These are phyloP conservation scores for Linnemannia zychae DNA, from an alignment of 192 early-diverging fungal genomes.

Conservation along the genomic window DNA sequence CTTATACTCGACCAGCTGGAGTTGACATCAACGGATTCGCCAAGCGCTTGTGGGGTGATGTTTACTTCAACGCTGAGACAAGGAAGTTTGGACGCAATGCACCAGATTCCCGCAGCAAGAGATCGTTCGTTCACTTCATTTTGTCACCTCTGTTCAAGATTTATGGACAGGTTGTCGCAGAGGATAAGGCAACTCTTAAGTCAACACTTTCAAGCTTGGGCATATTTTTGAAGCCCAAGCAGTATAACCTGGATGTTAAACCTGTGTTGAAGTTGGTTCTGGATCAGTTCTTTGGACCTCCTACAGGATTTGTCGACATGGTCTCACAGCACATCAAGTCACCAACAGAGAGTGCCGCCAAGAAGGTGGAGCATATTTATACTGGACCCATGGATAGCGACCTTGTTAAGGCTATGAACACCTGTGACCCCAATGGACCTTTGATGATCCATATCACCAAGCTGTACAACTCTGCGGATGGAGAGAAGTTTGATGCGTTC, in stretches of 20 bases:
- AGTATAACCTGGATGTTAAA: slow-evolving; percentile 87
- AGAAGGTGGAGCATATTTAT: slow-evolving; percentile 73
- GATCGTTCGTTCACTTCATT: slow-evolving; percentile 97
- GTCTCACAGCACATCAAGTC: slow-evolving; percentile 81
- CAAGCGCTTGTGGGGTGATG: slow-evolving; percentile 96
- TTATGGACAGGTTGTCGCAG: slow-evolving; percentile 87
- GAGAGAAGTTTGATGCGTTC: slow-evolving; percentile 89
- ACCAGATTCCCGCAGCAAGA: slow-evolving; percentile 66
- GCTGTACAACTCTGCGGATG: slow-evolving; percentile 89
- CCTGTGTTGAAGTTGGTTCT: slow-evolving; percentile 87
- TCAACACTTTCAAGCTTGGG: slow-evolving; percentile 81
- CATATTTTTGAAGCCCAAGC: slow-evolving; percentile 83
- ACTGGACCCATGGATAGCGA: slow-evolving; percentile 71
- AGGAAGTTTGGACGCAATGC: slow-evolving; percentile 87
- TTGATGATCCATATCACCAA: slow-evolving; percentile 95
- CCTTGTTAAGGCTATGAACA: slow-evolving; percentile 76
- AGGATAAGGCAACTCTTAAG: slow-evolving; percentile 80
- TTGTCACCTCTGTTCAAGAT: slow-evolving; percentile 96
- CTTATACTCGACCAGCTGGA: slow-evolving; percentile 53
- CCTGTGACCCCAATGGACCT: slow-evolving; percentile 90
- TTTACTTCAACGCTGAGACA: slow-evolving; percentile 87
- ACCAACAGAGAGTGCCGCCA: slow-evolving; percentile 80
- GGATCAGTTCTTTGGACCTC: slow-evolving; percentile 91
- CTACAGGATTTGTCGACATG: slow-evolving; percentile 94
- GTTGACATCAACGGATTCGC: slow-evolving; percentile 87